These are phyloP conservation scores for Geranium brycei DNA, from an alignment of 345 rosid genomes.

Conservation along the genomic window DNA sequence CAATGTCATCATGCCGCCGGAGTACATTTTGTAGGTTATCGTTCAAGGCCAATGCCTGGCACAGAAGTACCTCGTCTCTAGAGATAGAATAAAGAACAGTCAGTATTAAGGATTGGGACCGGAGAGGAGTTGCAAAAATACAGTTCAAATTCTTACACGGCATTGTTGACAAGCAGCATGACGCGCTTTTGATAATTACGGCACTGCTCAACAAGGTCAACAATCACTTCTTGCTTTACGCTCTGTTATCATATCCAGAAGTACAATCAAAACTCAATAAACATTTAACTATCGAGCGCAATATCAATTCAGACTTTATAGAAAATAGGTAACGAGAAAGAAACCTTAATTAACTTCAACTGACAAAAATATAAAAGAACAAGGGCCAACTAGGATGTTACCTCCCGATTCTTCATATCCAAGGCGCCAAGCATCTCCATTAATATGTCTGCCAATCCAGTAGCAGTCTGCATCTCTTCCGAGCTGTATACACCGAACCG, in stretches of 20 bases:
- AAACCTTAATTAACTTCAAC: no score
- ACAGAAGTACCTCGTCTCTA: slow-evolving; percentile 73
- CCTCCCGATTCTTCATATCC: slow-evolving; percentile 76
- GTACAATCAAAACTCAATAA: neutral
- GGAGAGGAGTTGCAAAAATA: slow-evolving; percentile 1
- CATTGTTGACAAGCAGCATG: slow-evolving; percentile 61
- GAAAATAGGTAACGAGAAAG: no score
- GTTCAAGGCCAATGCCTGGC: slow-evolving; percentile 76
- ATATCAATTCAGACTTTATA: no score
- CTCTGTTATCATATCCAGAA: slow-evolving; percentile 33
- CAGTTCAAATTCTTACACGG: slow-evolving; percentile 38
- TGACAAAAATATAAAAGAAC: no score
- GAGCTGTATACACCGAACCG: slow-evolving; percentile 22
- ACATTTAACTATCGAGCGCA: neutral
- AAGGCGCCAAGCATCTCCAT: slow-evolving; percentile 78
- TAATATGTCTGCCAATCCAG: slow-evolving; percentile 58
- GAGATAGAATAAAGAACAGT: slow-evolving; percentile 8
- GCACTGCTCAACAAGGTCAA: slow-evolving; percentile 87
- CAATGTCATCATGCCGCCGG: slow-evolving; percentile 65
- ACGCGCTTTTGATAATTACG: slow-evolving; percentile 73
- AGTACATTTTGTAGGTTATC: slow-evolving; percentile 81
- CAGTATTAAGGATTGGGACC: slow-evolving; percentile 11
- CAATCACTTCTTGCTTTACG: slow-evolving; percentile 69
- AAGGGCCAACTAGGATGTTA: slow-evolving; percentile 9
- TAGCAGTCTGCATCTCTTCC: slow-evolving; percentile 68